A percentile compares a stretch with the other conserved stretches of the same genome.
Evolutionary conservation across 1,284 basidiomycete species (phyloP).

Genomic region (Meira nashicola): DNA sequence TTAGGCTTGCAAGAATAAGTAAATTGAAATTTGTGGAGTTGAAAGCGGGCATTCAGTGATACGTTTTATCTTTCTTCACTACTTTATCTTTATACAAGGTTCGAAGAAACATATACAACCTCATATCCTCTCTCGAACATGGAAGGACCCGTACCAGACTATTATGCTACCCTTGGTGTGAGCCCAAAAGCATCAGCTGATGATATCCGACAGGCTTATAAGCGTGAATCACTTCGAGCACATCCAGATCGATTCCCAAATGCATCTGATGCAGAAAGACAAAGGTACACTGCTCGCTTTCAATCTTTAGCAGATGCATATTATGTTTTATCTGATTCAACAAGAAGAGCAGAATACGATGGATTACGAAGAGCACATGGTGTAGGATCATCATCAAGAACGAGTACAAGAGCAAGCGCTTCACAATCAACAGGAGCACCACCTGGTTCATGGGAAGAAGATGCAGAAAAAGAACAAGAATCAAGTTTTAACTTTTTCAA

Average conservation of each 20-base stretch:
- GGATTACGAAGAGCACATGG: constrained; percentile 21
- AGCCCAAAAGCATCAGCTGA: constrained; percentile 63
- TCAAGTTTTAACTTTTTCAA: constrained; percentile 44
- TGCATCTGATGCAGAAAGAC: constrained; percentile 67
- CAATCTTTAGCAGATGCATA: constrained; percentile 83
- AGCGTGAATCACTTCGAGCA: constrained; percentile 68
- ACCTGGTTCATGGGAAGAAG: constrained; percentile 17
- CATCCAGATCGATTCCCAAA: constrained; percentile 84
- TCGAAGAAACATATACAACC: too few relatives aligned
- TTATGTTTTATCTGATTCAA: constrained; percentile 80
- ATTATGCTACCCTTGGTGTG: constrained; percentile 54
- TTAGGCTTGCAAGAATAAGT: too few relatives aligned
- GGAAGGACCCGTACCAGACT: constrained; percentile 28
- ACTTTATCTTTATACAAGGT: too few relatives aligned
- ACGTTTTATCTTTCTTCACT: too few relatives aligned
- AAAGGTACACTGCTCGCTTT: constrained; percentile 57
- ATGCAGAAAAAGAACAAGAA: constrained; percentile 31
- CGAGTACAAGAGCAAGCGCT: neutral
- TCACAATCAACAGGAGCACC: neutral
- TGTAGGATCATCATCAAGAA: constrained; percentile 16
- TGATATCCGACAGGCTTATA: constrained; percentile 74
- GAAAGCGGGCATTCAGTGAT: too few relatives aligned
- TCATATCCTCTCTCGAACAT: neutral
- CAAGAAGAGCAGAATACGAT: constrained; percentile 70
- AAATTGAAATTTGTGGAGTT: too few relatives aligned